Evolutionary conservation across 768 basidiomycete genomes (phyloP).

Genomic region (Candolleomyces eurysporus): DNA sequence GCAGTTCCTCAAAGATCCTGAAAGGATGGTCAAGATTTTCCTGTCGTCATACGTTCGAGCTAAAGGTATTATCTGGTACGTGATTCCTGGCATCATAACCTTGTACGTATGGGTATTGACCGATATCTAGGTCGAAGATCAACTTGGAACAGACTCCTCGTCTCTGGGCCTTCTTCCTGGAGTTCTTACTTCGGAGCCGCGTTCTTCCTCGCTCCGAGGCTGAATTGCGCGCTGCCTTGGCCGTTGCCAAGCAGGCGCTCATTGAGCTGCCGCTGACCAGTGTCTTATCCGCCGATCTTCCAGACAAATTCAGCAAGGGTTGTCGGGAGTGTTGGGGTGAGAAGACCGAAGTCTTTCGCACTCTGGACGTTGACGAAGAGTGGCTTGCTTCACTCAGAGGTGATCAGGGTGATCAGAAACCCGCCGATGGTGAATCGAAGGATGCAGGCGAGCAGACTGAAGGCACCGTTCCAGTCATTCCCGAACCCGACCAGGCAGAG

Average conservation of each 20-base stretch:
- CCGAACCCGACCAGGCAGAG: background rate
- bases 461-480: background rate
- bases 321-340: slow-evolving; percentile 50
- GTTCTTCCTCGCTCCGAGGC: slow-evolving; percentile 44
- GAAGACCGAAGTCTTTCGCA: slow-evolving; percentile 30
- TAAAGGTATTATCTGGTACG: slow-evolving; percentile 69
- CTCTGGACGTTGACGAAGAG: background rate
- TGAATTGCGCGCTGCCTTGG: slow-evolving; percentile 44
- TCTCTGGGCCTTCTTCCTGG: slow-evolving; percentile 43
- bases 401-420: background rate
- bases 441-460: background rate
- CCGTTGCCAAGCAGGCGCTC: slow-evolving; percentile 37
- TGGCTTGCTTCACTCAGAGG: background rate
- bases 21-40: slow-evolving; percentile 56
- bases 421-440: background rate
- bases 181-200: slow-evolving; percentile 42
- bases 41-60: slow-evolving; percentile 68
- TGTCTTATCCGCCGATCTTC: slow-evolving; percentile 39
- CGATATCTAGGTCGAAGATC: slow-evolving; percentile 34
- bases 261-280: slow-evolving; percentile 52
- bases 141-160: slow-evolving; percentile 43
- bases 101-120: background rate
- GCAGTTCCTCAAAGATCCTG: slow-evolving; percentile 63
- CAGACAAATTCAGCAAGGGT: slow-evolving; percentile 49
- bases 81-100: slow-evolving; percentile 12